These are phyloP conservation scores for Gaeumannomyces sp. DNA, from an alignment of 2,329 filamentous ascomycete species.

Conservation along the genomic window DNA sequence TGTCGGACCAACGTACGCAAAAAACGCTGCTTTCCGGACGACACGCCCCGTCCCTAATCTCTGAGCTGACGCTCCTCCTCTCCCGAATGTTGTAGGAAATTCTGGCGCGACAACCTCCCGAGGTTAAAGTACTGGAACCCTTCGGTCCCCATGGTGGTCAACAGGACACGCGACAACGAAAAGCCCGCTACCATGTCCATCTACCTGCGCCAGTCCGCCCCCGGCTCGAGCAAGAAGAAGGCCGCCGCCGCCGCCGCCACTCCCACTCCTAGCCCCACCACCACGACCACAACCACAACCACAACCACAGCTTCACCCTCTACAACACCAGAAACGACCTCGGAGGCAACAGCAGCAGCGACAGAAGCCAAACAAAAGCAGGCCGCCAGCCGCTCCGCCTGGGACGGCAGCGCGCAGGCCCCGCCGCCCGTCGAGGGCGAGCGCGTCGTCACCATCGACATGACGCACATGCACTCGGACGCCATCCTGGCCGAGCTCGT, in stretches of 20 bases:
- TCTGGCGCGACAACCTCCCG: conserved; percentile 78
- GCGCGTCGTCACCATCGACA: conserved; percentile 50
- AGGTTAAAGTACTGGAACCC: conserved; percentile 95
- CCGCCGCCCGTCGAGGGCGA: conserved; percentile 42
- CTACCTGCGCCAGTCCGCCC: conserved; percentile 43
- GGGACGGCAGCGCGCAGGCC: conserved; percentile 40
- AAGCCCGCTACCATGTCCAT: conserved; percentile 58
- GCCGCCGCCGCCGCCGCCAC: conserved; percentile 11
- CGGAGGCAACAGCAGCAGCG: background rate
- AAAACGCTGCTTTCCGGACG: background rate
- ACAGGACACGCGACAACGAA: conserved; percentile 54
- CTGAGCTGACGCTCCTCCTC: background rate
- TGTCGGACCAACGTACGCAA: conserved; percentile 61
- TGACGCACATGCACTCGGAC: conserved; percentile 55
- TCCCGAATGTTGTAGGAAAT: conserved; percentile 54
- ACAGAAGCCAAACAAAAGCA: background rate
- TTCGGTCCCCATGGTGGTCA: conserved; percentile 72
- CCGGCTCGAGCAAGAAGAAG: conserved; percentile 14
- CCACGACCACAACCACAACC: background rate
- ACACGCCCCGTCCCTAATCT: too few species aligned
- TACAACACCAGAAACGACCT: too few species aligned
- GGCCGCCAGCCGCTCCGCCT: conserved; percentile 17
- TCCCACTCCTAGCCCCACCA: background rate
- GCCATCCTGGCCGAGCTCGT: conserved; percentile 60
- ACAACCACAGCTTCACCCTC: conserved; percentile 17